Conservation (phyloP, 257 asterid genomes). For the Schizonepeta tenuifolia region DNA sequence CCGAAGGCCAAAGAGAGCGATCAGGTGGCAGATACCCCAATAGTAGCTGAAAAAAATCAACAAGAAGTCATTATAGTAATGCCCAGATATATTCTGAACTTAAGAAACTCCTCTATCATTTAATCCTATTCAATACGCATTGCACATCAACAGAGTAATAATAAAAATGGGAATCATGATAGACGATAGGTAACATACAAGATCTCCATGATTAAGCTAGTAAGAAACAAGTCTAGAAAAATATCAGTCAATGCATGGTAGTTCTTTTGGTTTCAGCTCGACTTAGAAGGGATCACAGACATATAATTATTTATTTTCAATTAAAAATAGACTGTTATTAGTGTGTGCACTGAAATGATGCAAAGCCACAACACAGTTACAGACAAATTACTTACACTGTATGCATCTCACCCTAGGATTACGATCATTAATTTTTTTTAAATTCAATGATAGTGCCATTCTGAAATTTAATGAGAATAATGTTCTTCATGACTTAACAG, state of each 20-base stretch:
- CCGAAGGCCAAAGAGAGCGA: constrained; percentile 88
- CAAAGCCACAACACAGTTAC: neutral
- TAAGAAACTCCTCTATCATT: neutral
- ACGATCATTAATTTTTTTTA: neutral
- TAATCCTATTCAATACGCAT: constrained; percentile 9
- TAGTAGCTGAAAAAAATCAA: constrained; percentile 62
- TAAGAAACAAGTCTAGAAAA: neutral
- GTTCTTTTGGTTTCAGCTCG: neutral
- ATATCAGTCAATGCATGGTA: neutral
- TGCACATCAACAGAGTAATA: neutral
- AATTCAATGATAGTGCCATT: neutral
- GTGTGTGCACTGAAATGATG: constrained; percentile 20
- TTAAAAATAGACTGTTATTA: neutral
- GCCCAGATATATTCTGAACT: neutral
- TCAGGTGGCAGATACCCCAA: constrained; percentile 87
- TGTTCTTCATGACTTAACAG: neutral
- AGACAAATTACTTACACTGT: neutral
- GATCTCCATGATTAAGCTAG: neutral
- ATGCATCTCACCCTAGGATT: constrained; percentile 1
- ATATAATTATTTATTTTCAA: neutral
- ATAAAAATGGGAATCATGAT: constrained; percentile 1
- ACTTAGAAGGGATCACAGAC: neutral
- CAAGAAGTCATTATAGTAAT: neutral
- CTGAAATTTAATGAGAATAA: neutral
- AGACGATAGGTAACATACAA: neutral